Percentiles rank a stretch among this genome's conserved stretches.
Evolutionary conservation across 1,139 yeast species (phyloP).

Genomic region (Candida sp.): DNA sequence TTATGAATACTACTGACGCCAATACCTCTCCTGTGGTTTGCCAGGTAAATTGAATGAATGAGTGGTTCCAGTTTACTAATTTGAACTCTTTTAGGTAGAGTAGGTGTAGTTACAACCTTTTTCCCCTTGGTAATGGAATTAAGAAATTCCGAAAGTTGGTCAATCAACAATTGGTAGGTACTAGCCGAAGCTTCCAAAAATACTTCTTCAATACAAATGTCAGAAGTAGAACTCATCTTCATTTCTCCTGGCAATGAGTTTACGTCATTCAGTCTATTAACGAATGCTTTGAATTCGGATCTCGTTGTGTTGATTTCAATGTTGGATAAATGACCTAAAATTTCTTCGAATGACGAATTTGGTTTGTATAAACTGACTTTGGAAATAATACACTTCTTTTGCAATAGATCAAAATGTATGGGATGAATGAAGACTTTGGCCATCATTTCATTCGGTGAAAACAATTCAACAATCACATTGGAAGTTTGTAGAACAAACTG

Average conservation of each 20-base stretch:
- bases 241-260: slow-evolving; percentile 18
- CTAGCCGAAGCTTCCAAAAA: slow-evolving; percentile 11
- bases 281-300: slow-evolving; percentile 23
- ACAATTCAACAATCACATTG: slow-evolving; percentile 14
- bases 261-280: slow-evolving; percentile 13
- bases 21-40: neutral
- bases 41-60: neutral
- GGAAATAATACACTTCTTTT: slow-evolving; percentile 27
- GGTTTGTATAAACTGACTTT: slow-evolving; percentile 17
- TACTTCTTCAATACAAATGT: slow-evolving; percentile 17
- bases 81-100: neutral
- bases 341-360: slow-evolving; percentile 6
- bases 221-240: slow-evolving; percentile 14
- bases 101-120: neutral
- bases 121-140: too few species aligned
- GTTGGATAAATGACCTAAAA: slow-evolving; percentile 17
- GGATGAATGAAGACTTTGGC: slow-evolving; percentile 31
- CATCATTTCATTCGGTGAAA: slow-evolving; percentile 7
- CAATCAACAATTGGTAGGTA: slow-evolving; percentile 11
- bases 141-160: slow-evolving; percentile 10
- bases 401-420: slow-evolving; percentile 28
- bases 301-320: slow-evolving; percentile 15
- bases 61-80: neutral
- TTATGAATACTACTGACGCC: slow-evolving; percentile 1
- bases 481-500: slow-evolving; percentile 34